A percentile compares a stretch with the other conserved stretches of the same genome.
Conservation (phyloP, 225 moss, liverwort and hornwort genomes). For the Neckera pumila region DNA sequence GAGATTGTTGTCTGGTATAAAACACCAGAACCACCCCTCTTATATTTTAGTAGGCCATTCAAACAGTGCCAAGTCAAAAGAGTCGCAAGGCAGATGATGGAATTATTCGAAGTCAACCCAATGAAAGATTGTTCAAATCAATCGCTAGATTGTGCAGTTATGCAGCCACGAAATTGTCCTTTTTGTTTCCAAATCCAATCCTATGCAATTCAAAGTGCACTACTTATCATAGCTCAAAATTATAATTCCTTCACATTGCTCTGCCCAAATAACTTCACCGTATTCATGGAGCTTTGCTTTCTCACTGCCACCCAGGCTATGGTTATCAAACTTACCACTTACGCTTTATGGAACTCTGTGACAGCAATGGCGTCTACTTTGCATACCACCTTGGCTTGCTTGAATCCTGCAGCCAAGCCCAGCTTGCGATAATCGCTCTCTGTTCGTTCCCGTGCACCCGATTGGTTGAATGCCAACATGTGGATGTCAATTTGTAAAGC, state of each 20-base stretch:
- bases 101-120: neutral
- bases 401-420: slow-evolving; percentile 12
- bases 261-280: neutral
- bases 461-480: slow-evolving; percentile 11
- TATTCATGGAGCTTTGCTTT: neutral
- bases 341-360: slow-evolving; percentile 14
- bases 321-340: no score
- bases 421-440: neutral
- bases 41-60: neutral
- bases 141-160: neutral
- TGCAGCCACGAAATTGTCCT: neutral
- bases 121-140: no score
- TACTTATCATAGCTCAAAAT: neutral
- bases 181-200: neutral
- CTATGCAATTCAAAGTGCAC: neutral
- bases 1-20: neutral
- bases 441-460: slow-evolving; percentile 8
- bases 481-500: neutral
- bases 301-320: neutral
- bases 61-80: neutral
- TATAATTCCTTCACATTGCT: no score
- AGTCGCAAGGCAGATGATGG: no score
- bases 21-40: no score
- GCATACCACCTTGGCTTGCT: neutral
- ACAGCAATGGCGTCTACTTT: neutral